Conservation (phyloP, 1,284 basidiomycete genomes). For the Filobasidium uniguttulatum region DNA sequence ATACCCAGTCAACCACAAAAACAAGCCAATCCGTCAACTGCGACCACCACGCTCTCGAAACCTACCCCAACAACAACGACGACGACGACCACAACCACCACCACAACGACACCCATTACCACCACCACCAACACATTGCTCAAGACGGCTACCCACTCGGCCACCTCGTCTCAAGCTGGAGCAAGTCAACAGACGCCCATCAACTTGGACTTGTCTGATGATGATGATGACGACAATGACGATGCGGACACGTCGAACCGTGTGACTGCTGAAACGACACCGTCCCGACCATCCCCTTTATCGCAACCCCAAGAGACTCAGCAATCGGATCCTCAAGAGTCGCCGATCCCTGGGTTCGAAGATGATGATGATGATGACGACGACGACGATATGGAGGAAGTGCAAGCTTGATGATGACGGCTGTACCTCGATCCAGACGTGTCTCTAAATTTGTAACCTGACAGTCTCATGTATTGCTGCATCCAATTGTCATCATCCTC, state of each 20-base stretch:
- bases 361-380: slow-evolving; percentile 1
- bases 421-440: no score
- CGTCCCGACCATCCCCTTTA: not conserved
- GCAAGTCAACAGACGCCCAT: not conserved
- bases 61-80: not conserved
- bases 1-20: no score
- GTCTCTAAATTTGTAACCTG: no score
- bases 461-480: no score
- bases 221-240: not conserved
- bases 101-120: not conserved
- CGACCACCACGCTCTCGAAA: not conserved
- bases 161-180: not conserved
- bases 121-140: not conserved
- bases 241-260: not conserved
- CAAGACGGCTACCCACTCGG: not conserved
- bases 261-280: no score
- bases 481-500: no score
- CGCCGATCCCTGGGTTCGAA: not conserved
- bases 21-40: not conserved
- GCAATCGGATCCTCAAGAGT: not conserved
- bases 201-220: not conserved
- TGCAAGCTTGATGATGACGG: not conserved
- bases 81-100: not conserved
- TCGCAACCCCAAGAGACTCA: not conserved
- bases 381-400: not conserved